These are phyloP conservation scores for Fusarium paranaense DNA, from an alignment of 2,329 filamentous ascomycete species.

Conservation along the genomic window DNA sequence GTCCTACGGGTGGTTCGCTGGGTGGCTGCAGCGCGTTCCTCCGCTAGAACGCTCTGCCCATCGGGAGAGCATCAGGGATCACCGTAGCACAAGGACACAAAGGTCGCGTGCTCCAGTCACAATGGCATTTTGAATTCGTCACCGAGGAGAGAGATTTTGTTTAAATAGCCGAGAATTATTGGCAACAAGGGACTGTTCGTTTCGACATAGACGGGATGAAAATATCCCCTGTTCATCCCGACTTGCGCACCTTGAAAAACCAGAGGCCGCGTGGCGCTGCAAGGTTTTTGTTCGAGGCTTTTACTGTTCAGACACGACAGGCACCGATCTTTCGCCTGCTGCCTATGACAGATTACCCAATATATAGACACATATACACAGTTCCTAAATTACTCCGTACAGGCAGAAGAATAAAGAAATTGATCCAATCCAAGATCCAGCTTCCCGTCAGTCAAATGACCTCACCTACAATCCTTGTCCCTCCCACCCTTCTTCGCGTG, in stretches of 20 bases:
- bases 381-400: neutral
- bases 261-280: slow-evolving; percentile 39
- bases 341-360: neutral
- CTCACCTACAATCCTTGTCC: slow-evolving; percentile 28
- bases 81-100: slow-evolving; percentile 6
- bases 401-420: slow-evolving; percentile 16
- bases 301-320: slow-evolving; percentile 12
- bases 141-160: neutral
- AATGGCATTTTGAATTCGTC: neutral
- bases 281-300: slow-evolving; percentile 40
- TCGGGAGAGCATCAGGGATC: neutral
- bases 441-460: slow-evolving; percentile 11
- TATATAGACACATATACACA: neutral
- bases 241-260: slow-evolving; percentile 23
- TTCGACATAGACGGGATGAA: neutral
- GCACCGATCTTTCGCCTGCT: neutral
- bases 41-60: slow-evolving; percentile 8
- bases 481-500: slow-evolving; percentile 9
- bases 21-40: slow-evolving; percentile 17
- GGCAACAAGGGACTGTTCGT: too few relatives aligned
- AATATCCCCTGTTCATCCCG: neutral
- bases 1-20: slow-evolving; percentile 10
- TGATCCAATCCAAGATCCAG: slow-evolving; percentile 1
- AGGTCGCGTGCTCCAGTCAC: slow-evolving; percentile 15
- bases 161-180: neutral